Conservation (phyloP, 2,329 filamentous ascomycete genomes). For the Xylariaceae sp. region DNA sequence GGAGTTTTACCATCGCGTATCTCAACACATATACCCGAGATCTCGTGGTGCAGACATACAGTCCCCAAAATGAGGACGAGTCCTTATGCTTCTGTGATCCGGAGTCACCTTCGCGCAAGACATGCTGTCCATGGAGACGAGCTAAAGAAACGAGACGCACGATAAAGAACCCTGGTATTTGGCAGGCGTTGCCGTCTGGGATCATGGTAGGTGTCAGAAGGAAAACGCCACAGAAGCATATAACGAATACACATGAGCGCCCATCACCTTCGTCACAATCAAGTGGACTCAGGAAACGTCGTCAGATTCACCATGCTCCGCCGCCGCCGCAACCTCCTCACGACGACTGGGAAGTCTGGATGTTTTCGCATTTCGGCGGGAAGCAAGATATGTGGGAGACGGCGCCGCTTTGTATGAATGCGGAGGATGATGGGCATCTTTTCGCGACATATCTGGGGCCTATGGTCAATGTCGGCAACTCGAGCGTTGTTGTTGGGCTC, state of each 20-base stretch:
- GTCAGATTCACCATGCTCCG: conserved; percentile 20
- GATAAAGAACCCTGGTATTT: conserved; percentile 58
- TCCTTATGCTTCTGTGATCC: conserved; percentile 53
- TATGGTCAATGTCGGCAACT: conserved; percentile 55
- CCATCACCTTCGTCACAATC: conserved; percentile 19
- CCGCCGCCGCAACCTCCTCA: conserved; percentile 22
- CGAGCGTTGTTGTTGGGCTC: conserved; percentile 63
- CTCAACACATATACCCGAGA: conserved; percentile 53
- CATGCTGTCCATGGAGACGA: conserved; percentile 47
- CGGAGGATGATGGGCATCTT: conserved; percentile 46
- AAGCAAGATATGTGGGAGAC: conserved; percentile 43
- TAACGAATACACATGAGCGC: conserved; percentile 18
- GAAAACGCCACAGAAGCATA: conserved; percentile 30
- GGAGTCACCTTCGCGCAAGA: conserved; percentile 35
- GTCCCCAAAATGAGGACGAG: conserved; percentile 47
- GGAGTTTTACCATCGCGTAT: conserved; percentile 61
- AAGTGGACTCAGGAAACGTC: conserved; percentile 29
- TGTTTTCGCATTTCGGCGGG: conserved; percentile 41
- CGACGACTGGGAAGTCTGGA: conserved; percentile 52
- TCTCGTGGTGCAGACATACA: conserved; percentile 61
- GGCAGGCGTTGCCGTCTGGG: conserved; percentile 57
- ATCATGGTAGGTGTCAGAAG: conserved; percentile 59
- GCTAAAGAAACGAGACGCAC: conserved; percentile 47
- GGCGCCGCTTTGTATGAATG: conserved; percentile 39
- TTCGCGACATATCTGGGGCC: conserved; percentile 64